Base-by-base conservation (phyloP, 495 filamentous ascomycete species). In the Polyplosphaeria fusca region DNA sequence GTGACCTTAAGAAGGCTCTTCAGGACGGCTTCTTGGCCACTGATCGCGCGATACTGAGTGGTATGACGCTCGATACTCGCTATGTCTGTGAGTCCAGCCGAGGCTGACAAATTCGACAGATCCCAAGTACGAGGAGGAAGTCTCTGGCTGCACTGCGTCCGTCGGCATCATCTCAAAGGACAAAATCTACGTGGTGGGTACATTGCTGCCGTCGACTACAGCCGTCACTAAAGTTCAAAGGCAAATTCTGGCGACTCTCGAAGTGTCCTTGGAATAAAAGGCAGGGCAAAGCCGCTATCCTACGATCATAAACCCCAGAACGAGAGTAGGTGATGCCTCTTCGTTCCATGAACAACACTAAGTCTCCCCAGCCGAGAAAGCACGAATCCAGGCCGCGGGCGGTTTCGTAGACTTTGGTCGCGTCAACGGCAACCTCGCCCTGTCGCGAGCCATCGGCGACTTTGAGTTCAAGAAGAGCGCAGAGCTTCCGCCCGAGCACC, bases 381-480 rank as follows among this genome's bases (percentile, higher is more conserved):
- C 93, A 42, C 80, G 93, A 69, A 98, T 98, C 69, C 88, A 82
- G 63, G 92, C 92, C 28, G 93, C 93, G 2, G 93, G 93, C 65
- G 93, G 93, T 41, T 98, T 98, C 67, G 93, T 98, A 63, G 93
- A 98, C 74, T 98, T 97, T 67, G 93, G 91, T 45, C 87, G 93
- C 67, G 93, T 98, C 60, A 98, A 98, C 70, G 93, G 93, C 64
- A 98, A 98, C 70, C 83, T 98, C 44, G 93, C 93, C n/a, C 79
- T 98, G 35, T 97, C 94, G 44, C 86, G 93, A 68, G 93, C 93
- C 60, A 96, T 98, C 67, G 93, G 93, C 60, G 93, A 98, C 74
- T 98, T 98, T 67, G 93, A 98, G 71, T 98, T 98, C 80, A 98
- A 98, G 82, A 97, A 96, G 80, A 95, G 92, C 71, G 87, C 91